These are phyloP conservation scores for Cladophialophora psammophila DNA, from an alignment of 2,329 filamentous ascomycete genomes.

Conservation along the genomic window DNA sequence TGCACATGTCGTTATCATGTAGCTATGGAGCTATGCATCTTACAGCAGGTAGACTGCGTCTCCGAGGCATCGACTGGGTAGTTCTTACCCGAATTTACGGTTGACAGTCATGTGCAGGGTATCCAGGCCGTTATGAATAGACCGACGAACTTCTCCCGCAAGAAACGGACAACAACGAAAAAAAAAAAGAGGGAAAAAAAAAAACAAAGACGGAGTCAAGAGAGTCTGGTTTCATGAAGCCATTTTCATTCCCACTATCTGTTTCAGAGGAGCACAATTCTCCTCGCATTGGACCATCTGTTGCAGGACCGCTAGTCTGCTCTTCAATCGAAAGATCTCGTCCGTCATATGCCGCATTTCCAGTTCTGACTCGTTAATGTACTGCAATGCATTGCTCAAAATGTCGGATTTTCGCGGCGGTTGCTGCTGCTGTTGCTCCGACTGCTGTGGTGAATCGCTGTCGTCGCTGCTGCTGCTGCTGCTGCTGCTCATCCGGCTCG, in stretches of 20 bases:
- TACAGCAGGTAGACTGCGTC: too few relatives aligned
- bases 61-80: too few relatives aligned
- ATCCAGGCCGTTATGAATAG: too few relatives aligned
- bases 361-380: not conserved
- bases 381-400: not conserved
- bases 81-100: too few relatives aligned
- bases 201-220: not conserved
- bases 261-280: not conserved
- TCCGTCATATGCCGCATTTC: conserved; percentile 5
- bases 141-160: too few relatives aligned
- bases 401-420: not conserved
- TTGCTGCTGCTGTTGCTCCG: not conserved
- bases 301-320: not conserved
- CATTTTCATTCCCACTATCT: not conserved
- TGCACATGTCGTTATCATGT: too few relatives aligned
- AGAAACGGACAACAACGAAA: too few relatives aligned
- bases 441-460: not conserved
- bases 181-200: too few relatives aligned
- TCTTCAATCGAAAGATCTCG: not conserved
- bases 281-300: not conserved
- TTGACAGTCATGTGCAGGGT: too few relatives aligned
- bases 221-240: not conserved
- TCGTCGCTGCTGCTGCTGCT: not conserved
- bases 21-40: too few relatives aligned
- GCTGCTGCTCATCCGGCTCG: not conserved